Conservation (phyloP, 2,329 filamentous ascomycete species). For the Arthroderma sp. region DNA sequence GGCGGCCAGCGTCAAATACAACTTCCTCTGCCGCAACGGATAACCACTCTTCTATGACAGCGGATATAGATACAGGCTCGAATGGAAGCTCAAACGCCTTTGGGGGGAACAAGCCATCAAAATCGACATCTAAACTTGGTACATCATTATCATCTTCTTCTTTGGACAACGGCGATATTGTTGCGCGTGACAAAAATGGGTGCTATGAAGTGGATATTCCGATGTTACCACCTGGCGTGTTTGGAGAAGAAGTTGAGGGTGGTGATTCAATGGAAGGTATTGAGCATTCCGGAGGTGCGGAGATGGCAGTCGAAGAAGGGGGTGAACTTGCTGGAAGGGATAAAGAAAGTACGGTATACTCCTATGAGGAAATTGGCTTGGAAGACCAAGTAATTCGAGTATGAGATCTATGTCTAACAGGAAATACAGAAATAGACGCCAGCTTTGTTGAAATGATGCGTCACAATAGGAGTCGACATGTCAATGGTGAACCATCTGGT, state of each 20-base stretch:
- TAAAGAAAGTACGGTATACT: slow-evolving; percentile 29
- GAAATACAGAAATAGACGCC: slow-evolving; percentile 32
- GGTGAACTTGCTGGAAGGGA: slow-evolving; percentile 23
- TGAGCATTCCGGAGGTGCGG: slow-evolving; percentile 46
- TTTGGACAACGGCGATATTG: slow-evolving; percentile 35
- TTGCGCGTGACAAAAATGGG: slow-evolving; percentile 39
- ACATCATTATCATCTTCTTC: not conserved
- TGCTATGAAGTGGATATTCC: slow-evolving; percentile 39
- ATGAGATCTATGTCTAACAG: not conserved
- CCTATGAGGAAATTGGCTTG: not conserved
- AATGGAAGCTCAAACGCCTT: slow-evolving; percentile 1
- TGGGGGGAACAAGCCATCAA: not conserved
- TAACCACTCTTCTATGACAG: slow-evolving; percentile 5
- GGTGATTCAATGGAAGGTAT: slow-evolving; percentile 29
- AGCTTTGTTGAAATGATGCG: slow-evolving; percentile 35
- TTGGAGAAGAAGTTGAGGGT: slow-evolving; percentile 28
- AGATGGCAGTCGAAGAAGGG: slow-evolving; percentile 23
- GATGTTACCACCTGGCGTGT: slow-evolving; percentile 25
- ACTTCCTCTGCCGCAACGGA: not conserved
- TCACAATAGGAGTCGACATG: slow-evolving; percentile 33
- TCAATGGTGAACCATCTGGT: slow-evolving; percentile 55
- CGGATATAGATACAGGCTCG: not conserved
- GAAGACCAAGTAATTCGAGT: not conserved
- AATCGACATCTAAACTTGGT: not conserved
- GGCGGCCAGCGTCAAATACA: slow-evolving; percentile 2